phyloP scores from a whole-genome alignment of 495 filamentous ascomycete species.

The Penicillium goetzii region DNA sequence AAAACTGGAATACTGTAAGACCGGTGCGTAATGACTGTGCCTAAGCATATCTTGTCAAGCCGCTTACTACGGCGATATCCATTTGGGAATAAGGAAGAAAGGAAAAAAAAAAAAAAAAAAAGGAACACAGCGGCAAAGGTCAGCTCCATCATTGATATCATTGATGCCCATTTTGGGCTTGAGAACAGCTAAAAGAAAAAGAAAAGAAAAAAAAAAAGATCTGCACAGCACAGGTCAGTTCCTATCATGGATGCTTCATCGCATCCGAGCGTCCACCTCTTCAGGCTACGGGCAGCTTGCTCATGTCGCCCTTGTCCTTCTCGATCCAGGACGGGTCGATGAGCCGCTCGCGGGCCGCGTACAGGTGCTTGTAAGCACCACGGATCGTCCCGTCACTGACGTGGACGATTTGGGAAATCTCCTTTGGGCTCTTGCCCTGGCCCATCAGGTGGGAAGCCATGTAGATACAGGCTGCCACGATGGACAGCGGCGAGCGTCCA shows the following conservation, averaged over 20 bases:
- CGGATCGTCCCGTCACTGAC: constrained; percentile 97
- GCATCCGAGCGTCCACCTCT: not conserved
- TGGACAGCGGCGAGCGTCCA: constrained; percentile 90
- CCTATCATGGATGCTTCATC: not conserved
- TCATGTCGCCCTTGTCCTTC: constrained; percentile 68
- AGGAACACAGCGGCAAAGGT: not conserved
- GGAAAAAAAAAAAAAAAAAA: no score
- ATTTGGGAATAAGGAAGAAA: not conserved
- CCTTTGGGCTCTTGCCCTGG: constrained; percentile 75
- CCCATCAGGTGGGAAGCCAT: constrained; percentile 86
- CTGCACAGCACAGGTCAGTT: not conserved
- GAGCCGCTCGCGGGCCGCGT: constrained; percentile 69
- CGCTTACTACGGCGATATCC: not conserved
- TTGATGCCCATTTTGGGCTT: not conserved
- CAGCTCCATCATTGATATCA: not conserved
- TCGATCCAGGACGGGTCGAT: constrained; percentile 75
- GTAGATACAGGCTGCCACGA: constrained; percentile 94
- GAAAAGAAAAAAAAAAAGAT: not conserved
- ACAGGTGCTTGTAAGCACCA: constrained; percentile 88
- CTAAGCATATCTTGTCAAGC: not conserved
- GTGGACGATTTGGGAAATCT: constrained; percentile 77
- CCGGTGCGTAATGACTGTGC: not conserved
- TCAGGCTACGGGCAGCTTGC: constrained; percentile 64
- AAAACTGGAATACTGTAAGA: not conserved
- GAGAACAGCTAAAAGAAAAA: not conserved